Conservation (phyloP, 441 rosid species). For the Populus tomentosa region DNA sequence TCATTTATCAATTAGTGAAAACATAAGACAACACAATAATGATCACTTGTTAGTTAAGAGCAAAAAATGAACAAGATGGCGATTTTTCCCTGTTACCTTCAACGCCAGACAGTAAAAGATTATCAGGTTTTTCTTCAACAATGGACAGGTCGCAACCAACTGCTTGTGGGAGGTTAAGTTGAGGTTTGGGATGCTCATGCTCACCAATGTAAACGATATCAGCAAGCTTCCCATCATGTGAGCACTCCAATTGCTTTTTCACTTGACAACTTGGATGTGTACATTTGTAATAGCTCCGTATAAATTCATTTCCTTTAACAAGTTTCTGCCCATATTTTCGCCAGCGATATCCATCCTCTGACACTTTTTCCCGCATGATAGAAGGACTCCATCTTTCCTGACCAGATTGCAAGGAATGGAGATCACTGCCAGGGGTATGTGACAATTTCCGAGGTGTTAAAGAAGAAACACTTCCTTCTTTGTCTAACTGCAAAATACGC, state of each 20-base stretch:
- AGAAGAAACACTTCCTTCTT: constrained; percentile 38
- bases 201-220: constrained; percentile 64
- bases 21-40: constrained; percentile 21
- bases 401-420: constrained; percentile 33
- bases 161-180: constrained; percentile 32
- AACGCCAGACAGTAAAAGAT: constrained; percentile 24
- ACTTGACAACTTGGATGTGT: constrained; percentile 73
- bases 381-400: constrained; percentile 49
- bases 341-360: constrained; percentile 86
- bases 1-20: constrained; percentile 41
- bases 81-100: constrained; percentile 41
- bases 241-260: constrained; percentile 78
- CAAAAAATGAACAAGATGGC: constrained; percentile 3
- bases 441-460: constrained; percentile 25
- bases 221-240: constrained; percentile 56
- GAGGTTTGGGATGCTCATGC: constrained; percentile 77
- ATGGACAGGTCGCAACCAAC: constrained; percentile 40
- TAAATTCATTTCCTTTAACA: constrained; percentile 81
- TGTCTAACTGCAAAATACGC: constrained; percentile 23
- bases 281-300: constrained; percentile 88
- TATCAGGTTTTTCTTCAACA: constrained; percentile 44
- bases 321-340: constrained; percentile 89
- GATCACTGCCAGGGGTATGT: constrained; percentile 25
- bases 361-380: constrained; percentile 59
- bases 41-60: constrained; percentile 3